phyloP scores from a whole-genome alignment of 108 stramenopile species.

The Stephanodiscus minutulus region DNA sequence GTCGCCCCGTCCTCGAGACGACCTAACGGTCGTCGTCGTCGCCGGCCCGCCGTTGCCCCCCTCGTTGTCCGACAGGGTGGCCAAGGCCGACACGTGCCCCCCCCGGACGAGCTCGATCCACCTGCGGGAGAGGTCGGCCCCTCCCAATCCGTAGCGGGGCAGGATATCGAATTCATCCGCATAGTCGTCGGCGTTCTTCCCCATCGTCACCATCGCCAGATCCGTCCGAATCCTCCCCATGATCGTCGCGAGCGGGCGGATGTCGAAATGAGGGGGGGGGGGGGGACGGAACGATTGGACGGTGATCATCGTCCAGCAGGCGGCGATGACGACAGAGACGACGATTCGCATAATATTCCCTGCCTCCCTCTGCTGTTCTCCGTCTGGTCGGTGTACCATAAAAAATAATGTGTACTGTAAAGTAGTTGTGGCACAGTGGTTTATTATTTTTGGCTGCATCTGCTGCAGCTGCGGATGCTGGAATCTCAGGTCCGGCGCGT shows the following conservation, averaged over 20 bases:
- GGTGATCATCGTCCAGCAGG: background rate
- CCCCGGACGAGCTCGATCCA: conserved; percentile 16
- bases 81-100: conserved; percentile 9
- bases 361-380: too few species aligned
- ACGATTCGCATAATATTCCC: too few species aligned
- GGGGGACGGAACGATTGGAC: background rate
- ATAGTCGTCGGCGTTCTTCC: background rate
- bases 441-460: too few species aligned
- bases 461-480: too few species aligned
- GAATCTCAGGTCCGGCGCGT: too few species aligned
- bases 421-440: too few species aligned
- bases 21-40: background rate
- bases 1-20: conserved; percentile 27
- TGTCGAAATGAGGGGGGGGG: background rate
- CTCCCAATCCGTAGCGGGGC: conserved; percentile 12
- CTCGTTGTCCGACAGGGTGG: background rate
- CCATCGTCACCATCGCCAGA: background rate
- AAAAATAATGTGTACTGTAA: too few species aligned
- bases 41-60: background rate
- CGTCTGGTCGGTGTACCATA: too few species aligned
- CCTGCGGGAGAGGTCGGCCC: conserved; percentile 4
- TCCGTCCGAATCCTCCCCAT: background rate
- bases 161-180: too few species aligned
- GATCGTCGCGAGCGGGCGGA: background rate
- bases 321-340: background rate